Percentiles rank a stretch among this genome's conserved stretches.
Conservation (phyloP, 2,329 filamentous ascomycete genomes). For the Mycosphaerella sp. region DNA sequence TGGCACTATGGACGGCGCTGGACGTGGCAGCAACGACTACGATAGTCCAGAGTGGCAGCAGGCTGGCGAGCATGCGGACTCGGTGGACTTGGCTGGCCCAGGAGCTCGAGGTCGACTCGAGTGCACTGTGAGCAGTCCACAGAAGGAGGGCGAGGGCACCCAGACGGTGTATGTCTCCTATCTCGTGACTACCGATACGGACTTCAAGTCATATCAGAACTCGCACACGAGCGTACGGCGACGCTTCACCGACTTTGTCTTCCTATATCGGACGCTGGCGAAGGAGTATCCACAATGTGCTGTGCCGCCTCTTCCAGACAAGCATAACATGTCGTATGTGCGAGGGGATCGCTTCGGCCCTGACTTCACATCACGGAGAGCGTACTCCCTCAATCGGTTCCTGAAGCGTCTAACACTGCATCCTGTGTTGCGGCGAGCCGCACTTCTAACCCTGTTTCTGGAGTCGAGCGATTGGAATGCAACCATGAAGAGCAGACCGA, state of each 20-base stretch:
- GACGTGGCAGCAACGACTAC: slow-evolving; percentile 57
- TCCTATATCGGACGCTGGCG: slow-evolving; percentile 83
- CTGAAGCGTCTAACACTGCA: slow-evolving; percentile 80
- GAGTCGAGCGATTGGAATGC: slow-evolving; percentile 96
- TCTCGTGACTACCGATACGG: slow-evolving; percentile 83
- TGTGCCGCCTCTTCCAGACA: slow-evolving; percentile 90
- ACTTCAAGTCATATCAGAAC: slow-evolving; percentile 88
- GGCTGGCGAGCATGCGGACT: slow-evolving; percentile 47
- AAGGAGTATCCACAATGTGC: slow-evolving; percentile 87
- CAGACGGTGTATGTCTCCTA: slow-evolving; percentile 98
- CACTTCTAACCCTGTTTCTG: slow-evolving; percentile 80
- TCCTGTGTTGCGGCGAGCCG: slow-evolving; percentile 75
- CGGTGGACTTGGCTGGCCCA: slow-evolving; percentile 56
- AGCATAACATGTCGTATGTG: slow-evolving; percentile 99
- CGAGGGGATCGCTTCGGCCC: slow-evolving; percentile 89
- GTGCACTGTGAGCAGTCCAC: slow-evolving; percentile 72
- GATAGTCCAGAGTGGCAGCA: slow-evolving; percentile 70
- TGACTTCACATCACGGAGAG: slow-evolving; percentile 84
- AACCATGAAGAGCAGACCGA: slow-evolving; percentile 75
- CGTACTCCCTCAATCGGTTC: slow-evolving; percentile 87
- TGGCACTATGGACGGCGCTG: slow-evolving; percentile 27
- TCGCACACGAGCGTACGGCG: slow-evolving; percentile 72
- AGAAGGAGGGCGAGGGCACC: slow-evolving; percentile 94
- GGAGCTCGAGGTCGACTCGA: slow-evolving; percentile 69
- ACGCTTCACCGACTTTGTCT: slow-evolving; percentile 96